Evolutionary conservation across 2,329 filamentous ascomycete genomes (phyloP).

Genomic region (Chaetomium olivaceum): DNA sequence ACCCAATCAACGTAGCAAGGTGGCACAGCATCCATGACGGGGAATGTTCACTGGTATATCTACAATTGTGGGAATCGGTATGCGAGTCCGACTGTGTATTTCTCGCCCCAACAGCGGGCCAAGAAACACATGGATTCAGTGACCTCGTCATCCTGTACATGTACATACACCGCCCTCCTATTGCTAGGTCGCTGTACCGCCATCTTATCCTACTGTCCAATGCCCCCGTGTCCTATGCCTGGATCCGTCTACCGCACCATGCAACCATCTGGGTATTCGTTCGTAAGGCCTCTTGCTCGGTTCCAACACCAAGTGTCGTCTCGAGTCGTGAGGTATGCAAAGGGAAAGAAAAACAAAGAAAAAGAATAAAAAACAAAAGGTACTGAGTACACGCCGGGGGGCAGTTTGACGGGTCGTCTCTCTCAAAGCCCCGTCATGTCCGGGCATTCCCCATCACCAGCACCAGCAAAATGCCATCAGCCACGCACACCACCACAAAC

Average conservation of each 20-base stretch:
- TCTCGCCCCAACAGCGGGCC: neutral
- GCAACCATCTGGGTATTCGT: conserved; percentile 7
- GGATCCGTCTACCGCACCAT: conserved; percentile 3
- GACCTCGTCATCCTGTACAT: neutral
- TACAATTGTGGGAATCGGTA: neutral
- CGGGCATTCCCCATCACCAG: conserved; percentile 47
- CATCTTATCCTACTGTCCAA: neutral
- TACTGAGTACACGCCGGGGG: neutral
- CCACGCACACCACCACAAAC: conserved; percentile 49
- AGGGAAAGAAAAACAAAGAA: neutral
- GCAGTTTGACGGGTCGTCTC: too few species aligned
- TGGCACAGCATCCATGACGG: neutral
- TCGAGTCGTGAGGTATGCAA: neutral
- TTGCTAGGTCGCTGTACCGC: neutral
- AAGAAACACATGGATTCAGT: neutral
- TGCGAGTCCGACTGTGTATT: neutral
- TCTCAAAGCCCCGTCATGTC: neutral
- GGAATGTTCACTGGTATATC: neutral
- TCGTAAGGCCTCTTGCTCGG: neutral
- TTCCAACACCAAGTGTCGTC: conserved; percentile 26
- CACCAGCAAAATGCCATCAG: conserved; percentile 55
- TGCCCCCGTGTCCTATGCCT: neutral
- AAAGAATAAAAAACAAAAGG: neutral
- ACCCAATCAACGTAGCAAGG: neutral
- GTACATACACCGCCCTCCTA: neutral